phyloP scores from a whole-genome alignment of 1,139 yeast species.

The Geotrichum carabidarum region DNA sequence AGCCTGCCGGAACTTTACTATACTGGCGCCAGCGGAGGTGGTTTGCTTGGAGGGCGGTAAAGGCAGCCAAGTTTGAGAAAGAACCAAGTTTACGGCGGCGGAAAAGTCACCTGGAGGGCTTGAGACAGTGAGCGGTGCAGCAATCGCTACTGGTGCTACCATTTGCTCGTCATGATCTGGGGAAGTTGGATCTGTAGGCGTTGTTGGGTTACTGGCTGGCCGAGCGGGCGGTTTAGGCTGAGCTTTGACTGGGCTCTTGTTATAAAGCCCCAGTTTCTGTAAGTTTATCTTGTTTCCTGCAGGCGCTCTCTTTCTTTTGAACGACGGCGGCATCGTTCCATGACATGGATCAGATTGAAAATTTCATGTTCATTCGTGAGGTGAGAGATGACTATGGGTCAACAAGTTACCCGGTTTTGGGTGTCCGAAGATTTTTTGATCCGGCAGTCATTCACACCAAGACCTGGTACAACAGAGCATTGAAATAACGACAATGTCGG shows the following conservation, averaged over 20 bases:
- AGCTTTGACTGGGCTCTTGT: background rate
- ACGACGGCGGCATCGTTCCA: no score
- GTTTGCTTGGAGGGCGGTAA: background rate
- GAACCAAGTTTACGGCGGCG: background rate
- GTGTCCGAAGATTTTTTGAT: no score
- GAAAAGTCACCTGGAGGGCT: background rate
- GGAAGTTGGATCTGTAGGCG: no score
- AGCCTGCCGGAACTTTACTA: background rate
- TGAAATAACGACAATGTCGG: background rate
- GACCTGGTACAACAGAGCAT: no score
- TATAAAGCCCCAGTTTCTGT: background rate
- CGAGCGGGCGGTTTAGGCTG: background rate
- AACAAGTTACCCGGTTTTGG: no score
- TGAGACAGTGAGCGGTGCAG: background rate
- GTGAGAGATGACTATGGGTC: no score
- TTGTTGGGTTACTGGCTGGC: background rate
- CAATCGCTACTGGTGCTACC: background rate
- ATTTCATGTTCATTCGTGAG: no score
- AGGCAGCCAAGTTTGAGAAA: background rate
- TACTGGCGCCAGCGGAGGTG: background rate
- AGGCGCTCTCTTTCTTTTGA: background rate
- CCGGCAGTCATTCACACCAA: no score
- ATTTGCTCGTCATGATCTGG: no score
- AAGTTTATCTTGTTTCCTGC: background rate
- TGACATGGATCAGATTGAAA: no score